Evolutionary conservation across 305 asterid genomes (phyloP), one percentile per base, ranked within the genome.

Genomic region (Euphrasia arctica): DNA sequence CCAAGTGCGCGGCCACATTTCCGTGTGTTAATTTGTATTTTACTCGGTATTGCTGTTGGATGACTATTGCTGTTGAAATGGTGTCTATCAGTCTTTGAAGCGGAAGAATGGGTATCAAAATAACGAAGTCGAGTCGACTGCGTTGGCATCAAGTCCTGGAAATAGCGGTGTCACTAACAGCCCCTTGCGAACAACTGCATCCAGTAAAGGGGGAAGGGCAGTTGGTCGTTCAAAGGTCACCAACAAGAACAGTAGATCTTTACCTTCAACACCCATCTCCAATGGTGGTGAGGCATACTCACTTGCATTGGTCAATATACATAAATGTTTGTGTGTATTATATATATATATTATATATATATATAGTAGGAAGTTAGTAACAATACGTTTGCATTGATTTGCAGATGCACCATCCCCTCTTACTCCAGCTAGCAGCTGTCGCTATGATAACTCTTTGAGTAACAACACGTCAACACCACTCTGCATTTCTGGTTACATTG

Each of bases 371-470:
- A n/a, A n/a, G n/a, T 62, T 47, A 42, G 34, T 76, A 54, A 45
- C 43, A 4, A 34, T 48, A 55, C 64, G 43, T 11, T 41, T 59
- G 22, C 65, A 43, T 32, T 2, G 63, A 31, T 71, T 69, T 82
- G 81, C 89, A 93, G 99, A 84, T 77, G 81, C 85, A 73, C 85
- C 88, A 36, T 82, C 94, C 63, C 89, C 89, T 67, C 89, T 78
- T 67, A 93, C 99, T 48, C 96, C 96, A 56, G 95, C 92, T 66
- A 80, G 94, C 41, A 85, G 79, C 87, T 93, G 99, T 83, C 96
- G 99, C 62, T 90, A 90, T 55, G 97, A 93, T 70, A 90, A 90
- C 74, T 93, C 99, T 75, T 70, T 93, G 76, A 85, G 99, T 90
- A 85, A 71, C 73, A 55, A 63, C 62, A 28, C 62, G n/a, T n/a